Conservation (phyloP, 176 grass and related monocot genomes). For the Alloteropsis semialata region DNA sequence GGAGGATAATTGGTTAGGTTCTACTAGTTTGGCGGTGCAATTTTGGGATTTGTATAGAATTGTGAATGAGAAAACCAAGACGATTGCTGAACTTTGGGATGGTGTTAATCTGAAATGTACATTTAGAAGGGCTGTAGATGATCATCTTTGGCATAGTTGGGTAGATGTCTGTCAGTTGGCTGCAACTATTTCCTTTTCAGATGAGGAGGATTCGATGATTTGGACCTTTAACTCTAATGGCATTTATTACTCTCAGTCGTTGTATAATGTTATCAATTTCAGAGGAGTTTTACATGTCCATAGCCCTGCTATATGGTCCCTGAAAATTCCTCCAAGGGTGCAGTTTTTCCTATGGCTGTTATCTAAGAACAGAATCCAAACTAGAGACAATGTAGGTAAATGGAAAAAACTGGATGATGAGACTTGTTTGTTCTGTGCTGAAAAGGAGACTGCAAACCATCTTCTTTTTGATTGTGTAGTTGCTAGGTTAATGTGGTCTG, state of each 20-base stretch:
- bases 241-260: background rate
- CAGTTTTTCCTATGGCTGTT: background rate
- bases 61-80: background rate
- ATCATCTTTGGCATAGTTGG: too few relatives aligned
- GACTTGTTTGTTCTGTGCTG: background rate
- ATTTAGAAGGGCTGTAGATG: background rate
- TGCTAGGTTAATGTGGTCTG: too few relatives aligned
- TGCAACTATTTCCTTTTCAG: rapidly evolving
- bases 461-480: background rate
- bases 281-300: too few relatives aligned
- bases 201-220: background rate
- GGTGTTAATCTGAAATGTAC: background rate
- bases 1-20: background rate
- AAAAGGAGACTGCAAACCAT: background rate
- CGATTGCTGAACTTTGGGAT: background rate
- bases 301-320: background rate
- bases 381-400: background rate
- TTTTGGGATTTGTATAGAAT: background rate
- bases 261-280: background rate
- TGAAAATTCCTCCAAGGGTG: background rate
- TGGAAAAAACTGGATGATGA: background rate
- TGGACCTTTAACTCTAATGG: background rate
- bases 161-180: too few relatives aligned
- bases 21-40: background rate
- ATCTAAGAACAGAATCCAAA: background rate